Evolutionary conservation across 1,139 yeast species (phyloP), one percentile per base, ranked within the genome.

Genomic region (Zygosaccharomyces pseudobailii): DNA sequence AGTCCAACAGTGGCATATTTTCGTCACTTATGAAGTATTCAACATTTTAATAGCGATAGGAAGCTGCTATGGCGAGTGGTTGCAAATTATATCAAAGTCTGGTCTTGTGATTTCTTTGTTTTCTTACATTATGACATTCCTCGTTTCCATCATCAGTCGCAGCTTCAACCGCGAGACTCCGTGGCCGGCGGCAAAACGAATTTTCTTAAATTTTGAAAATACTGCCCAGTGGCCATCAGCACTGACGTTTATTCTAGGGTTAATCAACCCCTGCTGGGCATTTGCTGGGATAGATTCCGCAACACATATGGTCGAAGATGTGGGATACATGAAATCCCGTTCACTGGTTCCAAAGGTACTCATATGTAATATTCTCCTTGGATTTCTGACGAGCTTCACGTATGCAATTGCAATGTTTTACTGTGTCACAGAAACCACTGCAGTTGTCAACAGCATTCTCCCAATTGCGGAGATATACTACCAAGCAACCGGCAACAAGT

Each of bases 221-320:
- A 71, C 68, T 19, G 79, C 84, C 22, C 84, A 84, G 21, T 79
- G 84, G 84, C 57, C 69, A 7, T 68, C 73, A 9, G 55, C 75
- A 4, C 76, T 79, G 61, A 82, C 82, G 1, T 79, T 79, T 54
- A 75, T 80, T 45, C 79, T 79, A 10, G 84, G 84, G n/a, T 64
- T 79, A 47, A 71, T 79, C 54, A 78, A 79, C 59, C 82, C 84
- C 10, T 72, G 73, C 52, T 79, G 83, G 82, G 73, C 78, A n/a
- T 78, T 78, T 61, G 74, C 79, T 6, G 79, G 84, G 55, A 72
- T 79, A 36, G 85, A 79, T 59, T 75, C 79, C 24, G 83, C 84
- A 6, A 74, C 82, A 3, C 84, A 80, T 55, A 71, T 79, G 73
- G 81, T 82, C 10, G 84, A 79, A 59, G 84, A 79, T 59, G 73